Evolutionary conservation across 2,329 filamentous ascomycete species (phyloP).

Genomic region (Fusarium anthophilum): DNA sequence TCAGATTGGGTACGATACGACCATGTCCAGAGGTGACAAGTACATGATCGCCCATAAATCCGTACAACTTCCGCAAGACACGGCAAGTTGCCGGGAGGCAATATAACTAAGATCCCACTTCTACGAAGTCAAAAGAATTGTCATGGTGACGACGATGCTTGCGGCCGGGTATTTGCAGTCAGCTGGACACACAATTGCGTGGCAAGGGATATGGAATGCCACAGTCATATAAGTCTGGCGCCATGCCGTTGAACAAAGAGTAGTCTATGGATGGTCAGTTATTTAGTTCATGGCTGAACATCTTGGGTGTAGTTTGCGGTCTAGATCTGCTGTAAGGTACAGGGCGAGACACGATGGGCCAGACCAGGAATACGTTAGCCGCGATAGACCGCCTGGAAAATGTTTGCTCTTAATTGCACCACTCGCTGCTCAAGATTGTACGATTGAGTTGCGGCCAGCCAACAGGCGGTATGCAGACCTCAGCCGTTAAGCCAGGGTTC

Average conservation of each 20-base stretch:
- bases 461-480: slow-evolving; percentile 35
- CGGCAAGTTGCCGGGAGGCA: background rate
- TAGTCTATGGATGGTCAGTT: background rate
- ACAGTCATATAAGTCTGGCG: background rate
- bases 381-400: slow-evolving; percentile 12
- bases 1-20: background rate
- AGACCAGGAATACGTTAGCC: background rate
- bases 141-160: slow-evolving; percentile 11
- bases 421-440: background rate
- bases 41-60: background rate
- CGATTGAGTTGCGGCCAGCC: slow-evolving; percentile 21
- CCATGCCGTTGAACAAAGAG: slow-evolving; percentile 12
- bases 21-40: background rate
- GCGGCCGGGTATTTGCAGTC: slow-evolving; percentile 1
- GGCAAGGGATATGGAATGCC: slow-evolving; percentile 24
- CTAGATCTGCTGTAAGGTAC: slow-evolving; percentile 17
- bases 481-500: slow-evolving; percentile 18
- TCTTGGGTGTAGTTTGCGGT: background rate
- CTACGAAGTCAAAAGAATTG: background rate
- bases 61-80: background rate
- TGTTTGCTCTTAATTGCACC: slow-evolving; percentile 12
- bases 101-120: background rate
- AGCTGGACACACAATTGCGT: background rate
- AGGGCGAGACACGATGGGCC: background rate
- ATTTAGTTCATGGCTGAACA: background rate